These are phyloP conservation scores for Aspergillus sclerotioniger DNA, from an alignment of 495 filamentous ascomycete species.

Conservation along the genomic window DNA sequence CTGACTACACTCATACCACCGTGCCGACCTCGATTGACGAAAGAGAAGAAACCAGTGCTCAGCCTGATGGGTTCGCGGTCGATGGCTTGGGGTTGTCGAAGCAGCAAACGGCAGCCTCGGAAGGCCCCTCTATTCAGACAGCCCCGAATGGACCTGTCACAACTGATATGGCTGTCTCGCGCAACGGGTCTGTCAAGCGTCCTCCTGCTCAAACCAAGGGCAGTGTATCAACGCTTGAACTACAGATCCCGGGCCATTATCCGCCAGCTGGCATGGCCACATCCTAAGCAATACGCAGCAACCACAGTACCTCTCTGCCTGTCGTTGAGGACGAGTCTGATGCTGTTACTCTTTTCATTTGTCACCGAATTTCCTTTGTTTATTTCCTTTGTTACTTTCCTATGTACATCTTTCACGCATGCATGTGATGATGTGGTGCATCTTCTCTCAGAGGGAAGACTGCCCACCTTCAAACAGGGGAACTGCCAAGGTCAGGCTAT, in stretches of 20 bases:
- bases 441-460: not conserved
- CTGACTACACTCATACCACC: constrained; percentile 37
- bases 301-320: not conserved
- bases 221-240: constrained; percentile 29
- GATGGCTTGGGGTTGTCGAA: not conserved
- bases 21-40: constrained; percentile 39
- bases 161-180: not conserved
- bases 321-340: not conserved
- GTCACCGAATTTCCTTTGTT: constrained; percentile 1
- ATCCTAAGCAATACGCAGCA: no score
- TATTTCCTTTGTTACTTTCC: constrained; percentile 2
- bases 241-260: constrained; percentile 41
- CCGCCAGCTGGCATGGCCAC: constrained; percentile 35
- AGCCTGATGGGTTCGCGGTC: constrained; percentile 1
- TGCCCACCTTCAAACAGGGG: not conserved
- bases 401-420: constrained; percentile 1
- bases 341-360: not conserved
- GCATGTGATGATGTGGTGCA: not conserved
- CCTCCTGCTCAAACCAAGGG: constrained; percentile 26
- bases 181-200: constrained; percentile 9
- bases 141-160: not conserved
- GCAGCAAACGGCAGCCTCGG: constrained; percentile 1
- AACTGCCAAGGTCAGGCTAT: not conserved
- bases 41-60: constrained; percentile 7
- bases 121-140: not conserved